Evolutionary conservation across 2,329 filamentous ascomycete species (phyloP).

Genomic region (Pestalotiopsis sp.): DNA sequence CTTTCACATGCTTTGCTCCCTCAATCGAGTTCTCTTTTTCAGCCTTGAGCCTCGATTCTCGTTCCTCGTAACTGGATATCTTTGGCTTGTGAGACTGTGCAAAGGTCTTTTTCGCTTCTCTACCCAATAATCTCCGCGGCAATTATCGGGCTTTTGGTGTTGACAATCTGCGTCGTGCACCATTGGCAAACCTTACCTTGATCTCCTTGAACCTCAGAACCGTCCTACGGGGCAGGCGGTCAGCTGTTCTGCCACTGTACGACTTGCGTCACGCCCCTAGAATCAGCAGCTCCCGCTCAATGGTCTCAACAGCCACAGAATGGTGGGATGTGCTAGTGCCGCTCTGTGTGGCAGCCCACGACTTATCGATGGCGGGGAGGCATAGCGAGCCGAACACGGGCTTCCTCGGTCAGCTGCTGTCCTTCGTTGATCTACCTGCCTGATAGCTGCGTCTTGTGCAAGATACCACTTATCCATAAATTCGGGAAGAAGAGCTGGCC

Average conservation of each 20-base stretch:
- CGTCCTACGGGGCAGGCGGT: slow-evolving; percentile 2
- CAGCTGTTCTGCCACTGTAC: not conserved
- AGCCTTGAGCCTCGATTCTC: slow-evolving; percentile 3
- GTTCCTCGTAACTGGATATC: not conserved
- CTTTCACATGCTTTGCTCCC: not conserved
- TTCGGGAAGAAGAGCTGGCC: not conserved
- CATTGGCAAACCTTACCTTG: not conserved
- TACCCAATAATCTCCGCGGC: not conserved
- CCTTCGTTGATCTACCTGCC: not conserved
- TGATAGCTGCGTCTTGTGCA: not conserved
- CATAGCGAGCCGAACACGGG: not conserved
- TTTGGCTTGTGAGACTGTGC: not conserved
- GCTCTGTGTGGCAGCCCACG: not conserved
- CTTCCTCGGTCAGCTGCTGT: slow-evolving; percentile 1
- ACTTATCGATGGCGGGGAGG: not conserved
- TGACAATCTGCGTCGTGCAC: not conserved
- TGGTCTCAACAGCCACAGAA: slow-evolving; percentile 9
- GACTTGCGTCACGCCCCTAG: not conserved
- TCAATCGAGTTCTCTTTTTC: not conserved
- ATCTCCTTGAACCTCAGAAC: not conserved
- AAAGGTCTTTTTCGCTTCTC: not conserved
- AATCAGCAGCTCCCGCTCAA: not conserved
- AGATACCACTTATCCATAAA: not conserved
- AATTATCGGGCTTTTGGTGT: not conserved
- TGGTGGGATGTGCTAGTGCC: slow-evolving; percentile 8